Percentiles rank a stretch among this genome's conserved stretches.
phyloP scores from a whole-genome alignment of 2,329 filamentous ascomycete genomes.

The Decorospora gaudefroyi region DNA sequence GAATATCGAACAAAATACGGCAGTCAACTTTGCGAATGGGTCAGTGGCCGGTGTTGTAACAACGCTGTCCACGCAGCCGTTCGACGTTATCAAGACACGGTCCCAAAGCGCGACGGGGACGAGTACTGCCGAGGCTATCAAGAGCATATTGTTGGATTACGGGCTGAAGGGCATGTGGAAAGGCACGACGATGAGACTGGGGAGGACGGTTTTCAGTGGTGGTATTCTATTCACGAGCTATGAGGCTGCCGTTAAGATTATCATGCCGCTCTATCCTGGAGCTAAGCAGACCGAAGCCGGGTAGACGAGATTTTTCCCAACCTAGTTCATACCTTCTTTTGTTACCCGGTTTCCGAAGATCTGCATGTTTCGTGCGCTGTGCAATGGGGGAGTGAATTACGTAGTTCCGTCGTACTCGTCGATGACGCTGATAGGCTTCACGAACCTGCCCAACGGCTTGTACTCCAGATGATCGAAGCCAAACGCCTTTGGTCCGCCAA shows the following conservation, averaged over 20 bases:
- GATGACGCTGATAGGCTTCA: conserved; percentile 60
- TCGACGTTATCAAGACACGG: conserved; percentile 67
- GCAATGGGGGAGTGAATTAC: too few species aligned
- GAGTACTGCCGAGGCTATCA: conserved; percentile 61
- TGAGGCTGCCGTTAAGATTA: conserved; percentile 59
- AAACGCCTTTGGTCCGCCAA: conserved; percentile 58
- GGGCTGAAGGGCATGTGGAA: conserved; percentile 67
- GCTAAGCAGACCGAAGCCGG: conserved; percentile 21
- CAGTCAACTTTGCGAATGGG: conserved; percentile 65
- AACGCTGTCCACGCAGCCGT: conserved; percentile 63
- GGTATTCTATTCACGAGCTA: conserved; percentile 68
- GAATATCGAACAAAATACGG: conserved; percentile 56
- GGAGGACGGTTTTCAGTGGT: conserved; percentile 66
- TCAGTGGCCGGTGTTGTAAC: conserved; percentile 65
- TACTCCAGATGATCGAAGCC: conserved; percentile 57
- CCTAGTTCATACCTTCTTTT: neutral
- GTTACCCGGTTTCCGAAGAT: neutral
- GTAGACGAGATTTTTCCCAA: conserved; percentile 20
- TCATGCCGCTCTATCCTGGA: conserved; percentile 49
- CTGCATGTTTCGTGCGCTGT: neutral
- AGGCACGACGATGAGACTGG: conserved; percentile 69
- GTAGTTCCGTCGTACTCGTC: conserved; percentile 50
- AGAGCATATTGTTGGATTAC: conserved; percentile 59
- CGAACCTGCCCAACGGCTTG: conserved; percentile 57
- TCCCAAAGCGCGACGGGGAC: conserved; percentile 64